Percentiles rank a stretch among this genome's conserved stretches.
Conservation (phyloP, 805 yeast species). For the Jamesozyma lodderae region DNA sequence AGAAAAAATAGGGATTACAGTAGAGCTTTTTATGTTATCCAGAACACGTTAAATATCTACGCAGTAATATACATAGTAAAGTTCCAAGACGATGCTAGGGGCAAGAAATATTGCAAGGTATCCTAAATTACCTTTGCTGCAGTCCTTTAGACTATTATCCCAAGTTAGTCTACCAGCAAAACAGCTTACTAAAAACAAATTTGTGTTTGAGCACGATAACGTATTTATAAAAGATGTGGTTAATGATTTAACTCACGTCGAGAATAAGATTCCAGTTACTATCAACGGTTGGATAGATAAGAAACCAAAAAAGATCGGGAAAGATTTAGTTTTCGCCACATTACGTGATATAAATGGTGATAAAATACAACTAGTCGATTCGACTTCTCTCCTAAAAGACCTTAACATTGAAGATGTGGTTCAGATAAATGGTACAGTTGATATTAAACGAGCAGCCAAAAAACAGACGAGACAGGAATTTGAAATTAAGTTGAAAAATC, state of each 20-base stretch:
- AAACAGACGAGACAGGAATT: slow-evolving; percentile 24
- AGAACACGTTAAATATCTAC: no score
- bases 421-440: slow-evolving; percentile 49
- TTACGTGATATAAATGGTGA: slow-evolving; percentile 70
- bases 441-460: slow-evolving; percentile 17
- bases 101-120: no score
- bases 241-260: no score
- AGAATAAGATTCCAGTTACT: slow-evolving; percentile 33
- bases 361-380: slow-evolving; percentile 47
- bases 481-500: slow-evolving; percentile 49
- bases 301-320: slow-evolving; percentile 63
- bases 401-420: slow-evolving; percentile 70
- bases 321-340: slow-evolving; percentile 57
- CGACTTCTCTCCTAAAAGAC: slow-evolving; percentile 34
- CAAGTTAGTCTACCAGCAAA: not conserved
- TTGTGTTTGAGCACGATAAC: slow-evolving; percentile 4
- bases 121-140: no score
- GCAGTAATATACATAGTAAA: no score
- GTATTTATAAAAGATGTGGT: slow-evolving; percentile 2
- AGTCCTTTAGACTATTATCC: no score
- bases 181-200: not conserved
- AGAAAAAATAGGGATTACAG: no score
- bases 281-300: slow-evolving; percentile 80
- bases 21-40: no score
- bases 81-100: no score